phyloP scores from a whole-genome alignment of 495 filamentous ascomycete genomes.

The Talaromyces wortmannii region DNA sequence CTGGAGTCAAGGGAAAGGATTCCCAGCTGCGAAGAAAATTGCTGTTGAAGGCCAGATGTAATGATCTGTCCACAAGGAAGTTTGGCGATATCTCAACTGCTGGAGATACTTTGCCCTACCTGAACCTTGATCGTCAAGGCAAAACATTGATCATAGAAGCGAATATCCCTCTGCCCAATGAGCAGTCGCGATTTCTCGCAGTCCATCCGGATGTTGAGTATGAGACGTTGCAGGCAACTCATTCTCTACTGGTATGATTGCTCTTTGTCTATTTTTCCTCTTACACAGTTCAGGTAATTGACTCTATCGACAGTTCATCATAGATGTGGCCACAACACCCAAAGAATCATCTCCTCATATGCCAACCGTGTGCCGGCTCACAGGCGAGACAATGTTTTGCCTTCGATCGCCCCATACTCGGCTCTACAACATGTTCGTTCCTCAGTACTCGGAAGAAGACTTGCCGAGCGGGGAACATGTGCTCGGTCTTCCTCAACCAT shows the following conservation, averaged over 20 bases:
- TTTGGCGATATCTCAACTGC: background rate
- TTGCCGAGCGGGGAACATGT: background rate
- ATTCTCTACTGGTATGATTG: background rate
- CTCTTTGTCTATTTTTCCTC: background rate
- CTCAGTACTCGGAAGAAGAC: slow-evolving; percentile 1
- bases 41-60: background rate
- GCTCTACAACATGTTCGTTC: background rate
- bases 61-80: background rate
- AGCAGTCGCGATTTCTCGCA: background rate
- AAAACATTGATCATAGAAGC: background rate
- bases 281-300: background rate
- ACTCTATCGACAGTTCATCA: background rate
- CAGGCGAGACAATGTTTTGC: slow-evolving; percentile 1
- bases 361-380: slow-evolving; percentile 1
- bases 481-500: background rate
- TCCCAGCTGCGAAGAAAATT: background rate
- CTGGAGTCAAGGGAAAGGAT: background rate
- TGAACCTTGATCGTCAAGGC: background rate
- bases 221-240: background rate
- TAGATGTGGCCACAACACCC: slow-evolving; percentile 1
- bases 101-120: background rate
- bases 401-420: background rate
- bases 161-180: background rate
- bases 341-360: background rate
- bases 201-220: slow-evolving; percentile 4